Evolutionary conservation across 139 green algal species (phyloP).

Genomic region (Zygnema cylindricum): DNA sequence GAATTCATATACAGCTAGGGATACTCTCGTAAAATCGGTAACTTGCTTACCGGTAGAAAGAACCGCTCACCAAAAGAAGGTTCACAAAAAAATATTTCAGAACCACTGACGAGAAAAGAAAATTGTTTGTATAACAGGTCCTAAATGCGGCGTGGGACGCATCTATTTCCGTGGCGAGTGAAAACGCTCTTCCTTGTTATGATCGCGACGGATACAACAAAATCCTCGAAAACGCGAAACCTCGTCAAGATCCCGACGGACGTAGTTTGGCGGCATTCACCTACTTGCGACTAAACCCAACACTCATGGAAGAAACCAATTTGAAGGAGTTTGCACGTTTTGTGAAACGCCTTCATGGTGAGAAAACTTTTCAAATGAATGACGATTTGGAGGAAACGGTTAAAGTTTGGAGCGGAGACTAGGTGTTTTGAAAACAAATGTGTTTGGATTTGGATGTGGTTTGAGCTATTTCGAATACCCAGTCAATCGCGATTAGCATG

Average conservation of each 20-base stretch:
- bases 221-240: conserved; percentile 89
- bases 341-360: conserved; percentile 49
- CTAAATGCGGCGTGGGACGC: conserved; percentile 41
- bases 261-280: conserved; percentile 75
- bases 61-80: too few species aligned
- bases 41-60: too few species aligned
- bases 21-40: too few species aligned
- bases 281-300: conserved; percentile 86
- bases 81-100: too few species aligned
- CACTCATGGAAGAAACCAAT: conserved; percentile 56
- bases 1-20: too few species aligned
- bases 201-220: conserved; percentile 89
- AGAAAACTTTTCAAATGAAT: not conserved
- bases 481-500: too few species aligned
- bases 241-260: conserved; percentile 37
- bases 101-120: too few species aligned
- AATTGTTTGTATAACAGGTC: conserved; percentile 51
- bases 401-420: not conserved
- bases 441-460: too few species aligned
- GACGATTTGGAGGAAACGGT: not conserved
- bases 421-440: too few species aligned
- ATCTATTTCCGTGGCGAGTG: conserved; percentile 32
- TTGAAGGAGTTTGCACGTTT: conserved; percentile 54
- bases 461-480: too few species aligned
- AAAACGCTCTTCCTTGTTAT: conserved; percentile 59